Evolutionary conservation across 176 grass and related monocot genomes (phyloP), one percentile per base, ranked within the genome.

Genomic region (Eleusine coracana): DNA sequence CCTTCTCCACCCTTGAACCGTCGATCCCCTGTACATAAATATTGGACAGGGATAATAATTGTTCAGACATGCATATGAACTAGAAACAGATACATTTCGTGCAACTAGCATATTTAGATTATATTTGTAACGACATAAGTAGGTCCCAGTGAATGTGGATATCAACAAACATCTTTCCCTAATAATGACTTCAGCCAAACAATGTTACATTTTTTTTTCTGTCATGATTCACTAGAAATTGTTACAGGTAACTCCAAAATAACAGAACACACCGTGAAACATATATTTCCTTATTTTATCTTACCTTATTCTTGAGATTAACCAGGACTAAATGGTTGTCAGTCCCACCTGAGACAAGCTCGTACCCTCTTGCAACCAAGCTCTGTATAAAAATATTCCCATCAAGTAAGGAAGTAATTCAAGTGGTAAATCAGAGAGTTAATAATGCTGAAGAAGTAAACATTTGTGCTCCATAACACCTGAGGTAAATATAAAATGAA

Each of bases 291-390:
- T 23, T 23, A n/a, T 25, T 62, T 44, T 63, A 17, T 76, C 61
- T 84, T 92, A 99, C 97, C 93, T 99, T 93, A 61, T 83, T 90
- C 80, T 99, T 99, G 25, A 99, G 93, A 83, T 99, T 99, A 37
- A 99, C 97, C 82, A 99, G 91, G 34, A 99, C 97, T 82, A 99
- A 96, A 91, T 99, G 97, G 81, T 99, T 99, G 23, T 99, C 93
- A 62, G 97, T 99, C 41, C 97, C 97, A 77, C 97, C 97, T 18
- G 97, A 99, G 66, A 99, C 97, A 85, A 99, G 89, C 0, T 99
- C 93, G 45, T 96, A 99, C n/a, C 97, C 93, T 92, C 82, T 92
- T 60, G 86, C 74, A 71, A 39, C 36, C 83, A 99, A 84, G 50
- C 74, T 70, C 97, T 99, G 85, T 51, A 90, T 52, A 66, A 66